phyloP scores from a whole-genome alignment of 2,329 filamentous ascomycete genomes.

The Xylaria sp. region DNA sequence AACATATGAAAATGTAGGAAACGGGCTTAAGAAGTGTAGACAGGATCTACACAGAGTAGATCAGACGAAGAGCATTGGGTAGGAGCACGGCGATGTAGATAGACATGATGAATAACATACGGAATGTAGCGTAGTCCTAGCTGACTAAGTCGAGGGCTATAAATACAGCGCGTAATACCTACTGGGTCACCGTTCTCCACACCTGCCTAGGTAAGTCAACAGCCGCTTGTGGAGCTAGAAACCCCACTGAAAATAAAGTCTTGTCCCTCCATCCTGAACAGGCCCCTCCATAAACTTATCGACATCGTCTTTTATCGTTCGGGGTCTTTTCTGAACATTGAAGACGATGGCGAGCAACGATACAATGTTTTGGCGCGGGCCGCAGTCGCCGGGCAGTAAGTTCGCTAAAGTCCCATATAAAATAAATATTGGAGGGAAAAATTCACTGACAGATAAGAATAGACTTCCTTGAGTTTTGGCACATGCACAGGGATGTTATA shows the following conservation, averaged over 20 bases:
- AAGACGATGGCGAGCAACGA: conserved; percentile 25
- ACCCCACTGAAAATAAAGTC: conserved; percentile 30
- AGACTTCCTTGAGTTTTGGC: conserved; percentile 39
- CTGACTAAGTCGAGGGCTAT: not conserved
- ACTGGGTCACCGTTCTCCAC: not conserved
- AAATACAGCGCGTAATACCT: not conserved
- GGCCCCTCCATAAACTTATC: conserved; percentile 29
- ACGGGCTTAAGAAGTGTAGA: not conserved
- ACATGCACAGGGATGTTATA: conserved; percentile 35
- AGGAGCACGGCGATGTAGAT: no score
- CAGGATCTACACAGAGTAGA: no score
- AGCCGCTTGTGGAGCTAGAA: not conserved
- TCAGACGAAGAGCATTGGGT: no score
- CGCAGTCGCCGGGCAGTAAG: conserved; percentile 25
- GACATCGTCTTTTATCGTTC: conserved; percentile 11
- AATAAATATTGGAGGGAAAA: no score
- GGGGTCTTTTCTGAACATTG: conserved; percentile 17
- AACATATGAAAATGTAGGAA: no score
- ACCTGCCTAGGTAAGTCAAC: no score
- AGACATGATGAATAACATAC: no score
- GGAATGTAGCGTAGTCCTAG: no score
- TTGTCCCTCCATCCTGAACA: conserved; percentile 29
- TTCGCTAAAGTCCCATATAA: not conserved
- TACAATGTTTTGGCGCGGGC: conserved; percentile 14
- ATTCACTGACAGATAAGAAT: conserved; percentile 11